Base-by-base conservation (phyloP, 495 filamentous ascomycete genomes). In the Penicillium paradoxum region DNA sequence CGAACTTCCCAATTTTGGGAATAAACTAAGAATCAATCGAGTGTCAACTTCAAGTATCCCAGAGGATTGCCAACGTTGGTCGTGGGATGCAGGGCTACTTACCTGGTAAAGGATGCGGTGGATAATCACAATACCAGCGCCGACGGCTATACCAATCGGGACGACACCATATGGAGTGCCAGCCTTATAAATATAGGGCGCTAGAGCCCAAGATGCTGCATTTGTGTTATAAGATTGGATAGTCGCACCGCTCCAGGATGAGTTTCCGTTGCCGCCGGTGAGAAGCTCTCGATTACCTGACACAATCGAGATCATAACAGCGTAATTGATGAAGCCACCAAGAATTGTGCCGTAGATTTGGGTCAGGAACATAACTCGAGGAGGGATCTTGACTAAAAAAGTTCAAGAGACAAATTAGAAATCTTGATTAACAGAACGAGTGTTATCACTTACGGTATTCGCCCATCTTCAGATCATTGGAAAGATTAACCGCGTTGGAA, bases 321-420 rank as follows among this genome's bases (percentile, higher is more conserved):
- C 66, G 52, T 74, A 79, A 63, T 77, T 77, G 49, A 79, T 58
- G 21, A 69, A 59, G 1, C 68, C 74, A n/a, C 77, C 76, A 25
- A 80, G 64, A 4, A 78, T 29, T 17, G 65, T 68, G 22, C 76
- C 77, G 15, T 69, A 62, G 6, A 80, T 64, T 38, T 79, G 77
- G 18, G 67, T 68, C 0, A 63, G 41, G 54, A 79, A 78, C 57
- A 77, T 76, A 29, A 60, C 49, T 0, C 67, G 68, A 2, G 71
- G 73, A 6, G 77, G 74, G 0, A 80, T 70, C 49, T 80, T 79
- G 47, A 70, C 69, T 67, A 39, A 1, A 25, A 17, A 19, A 21
- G 25, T 21, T 29, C 24, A 34, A 27, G 5, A 27, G 15, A 45
- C 37, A 56, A 24, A 7, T 17, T 8, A 6, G 5, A 6, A 17